These are phyloP conservation scores for Aegle marmelos DNA, from an alignment of 345 rosid genomes.

Conservation along the genomic window DNA sequence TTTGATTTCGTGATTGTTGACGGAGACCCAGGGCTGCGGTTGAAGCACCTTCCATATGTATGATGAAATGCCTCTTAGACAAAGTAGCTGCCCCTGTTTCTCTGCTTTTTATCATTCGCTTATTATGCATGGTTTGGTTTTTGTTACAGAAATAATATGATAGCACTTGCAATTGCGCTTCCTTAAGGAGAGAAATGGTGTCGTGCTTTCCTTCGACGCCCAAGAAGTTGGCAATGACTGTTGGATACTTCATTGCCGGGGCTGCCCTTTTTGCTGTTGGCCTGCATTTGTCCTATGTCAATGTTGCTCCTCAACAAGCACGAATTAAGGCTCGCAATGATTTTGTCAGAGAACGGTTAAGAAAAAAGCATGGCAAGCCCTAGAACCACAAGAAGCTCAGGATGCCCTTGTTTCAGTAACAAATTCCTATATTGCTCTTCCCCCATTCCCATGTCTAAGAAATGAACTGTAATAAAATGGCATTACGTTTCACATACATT, in stretches of 20 bases:
- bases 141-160: background rate
- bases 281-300: slow-evolving; percentile 40
- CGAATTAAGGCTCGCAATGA: slow-evolving; percentile 80
- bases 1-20: background rate
- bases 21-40: background rate
- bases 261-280: slow-evolving; percentile 53
- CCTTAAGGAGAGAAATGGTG: slow-evolving; percentile 31
- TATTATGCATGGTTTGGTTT: background rate
- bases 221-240: slow-evolving; percentile 54
- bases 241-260: slow-evolving; percentile 57
- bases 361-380: slow-evolving; percentile 50
- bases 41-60: background rate
- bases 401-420: too few relatives aligned
- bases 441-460: background rate
- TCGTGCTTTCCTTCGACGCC: slow-evolving; percentile 66
- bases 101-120: too few relatives aligned
- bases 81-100: background rate
- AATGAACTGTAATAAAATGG: background rate
- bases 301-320: slow-evolving; percentile 74
- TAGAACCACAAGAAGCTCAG: background rate
- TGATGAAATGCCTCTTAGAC: slow-evolving; percentile 14
- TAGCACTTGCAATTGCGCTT: background rate
- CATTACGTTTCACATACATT: too few relatives aligned
- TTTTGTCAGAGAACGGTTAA: slow-evolving; percentile 53
- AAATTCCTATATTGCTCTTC: background rate